Conservation (phyloP, 257 asterid species). For the Solanum pimpinellifolium region DNA sequence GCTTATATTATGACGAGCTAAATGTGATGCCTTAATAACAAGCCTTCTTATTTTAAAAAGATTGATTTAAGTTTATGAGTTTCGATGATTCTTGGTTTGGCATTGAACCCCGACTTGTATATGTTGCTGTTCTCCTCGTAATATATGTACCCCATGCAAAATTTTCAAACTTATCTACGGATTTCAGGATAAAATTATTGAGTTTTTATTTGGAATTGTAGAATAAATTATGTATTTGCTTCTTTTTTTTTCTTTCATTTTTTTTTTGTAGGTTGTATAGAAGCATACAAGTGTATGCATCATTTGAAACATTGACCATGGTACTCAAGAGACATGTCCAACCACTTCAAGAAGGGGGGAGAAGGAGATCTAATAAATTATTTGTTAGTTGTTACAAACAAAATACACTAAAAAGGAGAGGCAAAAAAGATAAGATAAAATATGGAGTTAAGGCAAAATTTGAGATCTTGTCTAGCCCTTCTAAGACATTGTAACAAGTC, state of each 20-base stretch:
- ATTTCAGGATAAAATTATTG: background rate
- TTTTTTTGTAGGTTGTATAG: background rate
- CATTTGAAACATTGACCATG: background rate
- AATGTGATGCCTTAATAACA: background rate
- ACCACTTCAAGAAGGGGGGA: background rate
- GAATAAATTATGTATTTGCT: background rate
- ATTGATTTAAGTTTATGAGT: background rate
- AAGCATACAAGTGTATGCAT: background rate
- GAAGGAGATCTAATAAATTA: background rate
- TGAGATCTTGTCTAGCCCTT: slow-evolving; percentile 6
- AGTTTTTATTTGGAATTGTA: background rate
- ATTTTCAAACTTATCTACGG: background rate
- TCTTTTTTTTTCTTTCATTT: background rate
- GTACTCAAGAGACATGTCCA: background rate
- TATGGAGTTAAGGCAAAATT: background rate
- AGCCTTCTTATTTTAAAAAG: background rate
- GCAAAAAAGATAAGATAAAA: slow-evolving; percentile 1
- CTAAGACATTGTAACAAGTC: background rate
- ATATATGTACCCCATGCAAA: background rate
- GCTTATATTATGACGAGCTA: background rate
- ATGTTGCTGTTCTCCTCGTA: background rate
- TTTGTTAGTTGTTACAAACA: background rate
- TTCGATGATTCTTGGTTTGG: background rate
- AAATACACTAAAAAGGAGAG: background rate
- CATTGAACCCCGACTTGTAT: background rate